A percentile compares a stretch with the other conserved stretches of the same genome.
Conservation (phyloP, 805 yeast genomes). For the Clavispora vitiphila region DNA sequence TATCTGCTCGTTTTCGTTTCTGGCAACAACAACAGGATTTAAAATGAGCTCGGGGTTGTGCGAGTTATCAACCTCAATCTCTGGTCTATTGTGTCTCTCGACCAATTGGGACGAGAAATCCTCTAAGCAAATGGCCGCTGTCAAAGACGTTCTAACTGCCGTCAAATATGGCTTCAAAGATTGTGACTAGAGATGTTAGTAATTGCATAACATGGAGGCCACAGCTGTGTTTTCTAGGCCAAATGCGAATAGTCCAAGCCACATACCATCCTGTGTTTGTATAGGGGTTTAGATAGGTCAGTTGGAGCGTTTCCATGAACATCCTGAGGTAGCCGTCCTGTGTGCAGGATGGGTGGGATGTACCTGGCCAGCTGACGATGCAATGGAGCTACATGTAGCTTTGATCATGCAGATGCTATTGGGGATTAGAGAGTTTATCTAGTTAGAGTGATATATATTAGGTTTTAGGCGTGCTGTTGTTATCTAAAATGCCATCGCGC, state of each 20-base stretch:
- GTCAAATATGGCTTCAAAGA: conserved; percentile 91
- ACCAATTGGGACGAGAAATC: conserved; percentile 93
- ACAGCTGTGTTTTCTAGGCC: not conserved
- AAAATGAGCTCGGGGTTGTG: conserved; percentile 75
- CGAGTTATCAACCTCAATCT: conserved; percentile 75
- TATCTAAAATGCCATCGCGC: not conserved
- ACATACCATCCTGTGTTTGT: not conserved
- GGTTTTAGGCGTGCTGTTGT: no score
- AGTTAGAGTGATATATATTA: no score
- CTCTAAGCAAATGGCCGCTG: conserved; percentile 88
- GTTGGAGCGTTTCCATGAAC: not conserved
- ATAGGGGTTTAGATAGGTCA: not conserved
- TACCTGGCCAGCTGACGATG: no score
- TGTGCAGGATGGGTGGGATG: not conserved
- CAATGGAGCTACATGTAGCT: no score
- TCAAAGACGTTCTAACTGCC: conserved; percentile 88
- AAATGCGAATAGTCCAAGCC: not conserved
- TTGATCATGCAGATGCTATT: no score
- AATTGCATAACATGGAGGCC: not conserved
- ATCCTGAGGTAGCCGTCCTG: not conserved
- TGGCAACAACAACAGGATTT: conserved; percentile 83
- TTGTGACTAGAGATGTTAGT: conserved; percentile 64
- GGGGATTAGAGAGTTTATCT: no score
- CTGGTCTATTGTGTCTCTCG: conserved; percentile 97
- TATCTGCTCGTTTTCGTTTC: conserved; percentile 91